phyloP scores from a whole-genome alignment of 1,284 basidiomycete genomes.

The Kalmanozyma brasiliensis region DNA sequence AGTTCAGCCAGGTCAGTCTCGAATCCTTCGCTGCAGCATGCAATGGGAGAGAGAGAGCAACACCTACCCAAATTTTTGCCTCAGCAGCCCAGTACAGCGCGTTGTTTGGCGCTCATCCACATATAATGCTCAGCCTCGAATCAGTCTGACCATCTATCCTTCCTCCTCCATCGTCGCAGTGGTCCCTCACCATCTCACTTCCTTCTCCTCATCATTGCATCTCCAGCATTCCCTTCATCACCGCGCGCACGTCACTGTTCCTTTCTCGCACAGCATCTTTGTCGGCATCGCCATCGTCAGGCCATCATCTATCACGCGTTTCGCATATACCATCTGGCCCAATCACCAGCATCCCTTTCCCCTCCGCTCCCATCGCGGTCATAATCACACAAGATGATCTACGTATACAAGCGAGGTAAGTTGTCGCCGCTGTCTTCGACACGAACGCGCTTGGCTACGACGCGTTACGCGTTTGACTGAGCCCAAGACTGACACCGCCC shows the following conservation, averaged over 20 bases:
- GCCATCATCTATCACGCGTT: constrained; percentile 8
- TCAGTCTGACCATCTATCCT: constrained; percentile 12
- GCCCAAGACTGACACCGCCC: constrained; percentile 7
- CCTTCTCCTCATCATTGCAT: constrained; percentile 1
- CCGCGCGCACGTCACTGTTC: constrained; percentile 21
- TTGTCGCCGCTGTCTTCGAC: background rate
- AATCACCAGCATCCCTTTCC: constrained; percentile 6
- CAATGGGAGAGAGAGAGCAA: constrained; percentile 21
- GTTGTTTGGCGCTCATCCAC: constrained; percentile 5
- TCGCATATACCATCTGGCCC: constrained; percentile 12
- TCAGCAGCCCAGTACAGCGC: constrained; percentile 13
- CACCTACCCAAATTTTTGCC: constrained; percentile 24
- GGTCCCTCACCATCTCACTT: constrained; percentile 13
- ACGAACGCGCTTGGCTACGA: constrained; percentile 8
- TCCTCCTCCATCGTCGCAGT: constrained; percentile 43
- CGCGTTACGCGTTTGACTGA: background rate
- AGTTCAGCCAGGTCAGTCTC: constrained; percentile 2
- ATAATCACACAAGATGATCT: constrained; percentile 54
- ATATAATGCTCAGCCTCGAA: constrained; percentile 38
- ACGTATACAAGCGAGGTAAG: constrained; percentile 67
- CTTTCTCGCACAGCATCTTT: constrained; percentile 7
- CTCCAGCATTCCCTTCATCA: constrained; percentile 4
- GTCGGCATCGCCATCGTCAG: constrained; percentile 14
- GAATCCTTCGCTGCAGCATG: background rate
- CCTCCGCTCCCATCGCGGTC: constrained; percentile 13